Conservation (phyloP, 805 yeast genomes). For the Debaryomyces hansenii region DNA sequence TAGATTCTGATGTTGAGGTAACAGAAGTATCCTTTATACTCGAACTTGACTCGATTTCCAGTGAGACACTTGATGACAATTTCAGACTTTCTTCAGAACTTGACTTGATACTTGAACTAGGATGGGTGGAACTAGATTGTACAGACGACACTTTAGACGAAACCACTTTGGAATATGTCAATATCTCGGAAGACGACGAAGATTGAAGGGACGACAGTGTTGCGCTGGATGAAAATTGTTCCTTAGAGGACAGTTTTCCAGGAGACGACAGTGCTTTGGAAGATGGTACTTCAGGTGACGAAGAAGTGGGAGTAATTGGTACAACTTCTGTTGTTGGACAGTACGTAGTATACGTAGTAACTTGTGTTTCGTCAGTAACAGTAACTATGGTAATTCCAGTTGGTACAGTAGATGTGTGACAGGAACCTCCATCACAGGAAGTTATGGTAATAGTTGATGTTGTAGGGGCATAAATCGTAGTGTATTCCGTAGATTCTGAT, state of each 20-base stretch:
- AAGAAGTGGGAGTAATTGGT: neutral
- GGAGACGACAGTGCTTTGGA: neutral
- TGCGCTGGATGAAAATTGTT: no score
- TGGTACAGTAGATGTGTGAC: constrained; percentile 16
- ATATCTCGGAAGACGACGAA: no score
- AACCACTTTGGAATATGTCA: no score
- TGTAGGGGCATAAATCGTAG: constrained; percentile 17
- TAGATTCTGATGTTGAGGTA: neutral
- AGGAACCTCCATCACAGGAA: constrained; percentile 5
- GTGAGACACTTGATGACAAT: neutral
- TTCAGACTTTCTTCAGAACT: neutral
- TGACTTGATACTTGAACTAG: neutral
- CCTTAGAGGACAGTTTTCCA: no score
- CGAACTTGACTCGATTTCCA: neutral
- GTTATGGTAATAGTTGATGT: constrained; percentile 9
- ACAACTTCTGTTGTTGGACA: constrained; percentile 13
- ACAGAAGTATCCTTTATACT: neutral
- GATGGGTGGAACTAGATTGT: no score
- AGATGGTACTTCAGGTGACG: neutral
- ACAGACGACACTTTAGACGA: no score
- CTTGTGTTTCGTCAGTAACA: constrained; percentile 6
- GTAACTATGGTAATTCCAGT: constrained; percentile 23
- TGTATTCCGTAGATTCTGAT: neutral
- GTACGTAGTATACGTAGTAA: constrained; percentile 15
- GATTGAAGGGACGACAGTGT: no score